A percentile compares a stretch with the other conserved stretches of the same genome.
Conservation (phyloP, 2,329 filamentous ascomycete genomes). For the Penicillium nordicum region DNA sequence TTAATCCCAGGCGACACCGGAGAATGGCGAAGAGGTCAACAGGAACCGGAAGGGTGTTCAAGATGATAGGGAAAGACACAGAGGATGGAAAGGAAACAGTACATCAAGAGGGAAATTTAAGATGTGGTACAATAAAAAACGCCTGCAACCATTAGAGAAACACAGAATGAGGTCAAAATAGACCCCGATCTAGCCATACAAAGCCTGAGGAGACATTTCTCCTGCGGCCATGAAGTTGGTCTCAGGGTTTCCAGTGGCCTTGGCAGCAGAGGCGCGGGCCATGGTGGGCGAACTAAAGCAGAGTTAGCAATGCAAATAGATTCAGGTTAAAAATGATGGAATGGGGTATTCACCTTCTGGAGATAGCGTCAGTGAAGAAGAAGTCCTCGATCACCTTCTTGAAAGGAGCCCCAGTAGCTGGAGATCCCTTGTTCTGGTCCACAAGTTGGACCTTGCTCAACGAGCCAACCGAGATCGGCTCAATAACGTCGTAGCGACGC, state of each 20-base stretch:
- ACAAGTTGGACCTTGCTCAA: constrained; percentile 93
- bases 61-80: constrained; percentile 24
- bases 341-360: constrained; percentile 69
- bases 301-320: constrained; percentile 13
- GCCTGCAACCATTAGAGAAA: constrained; percentile 34
- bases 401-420: constrained; percentile 68
- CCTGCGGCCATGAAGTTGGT: constrained; percentile 77
- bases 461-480: constrained; percentile 68
- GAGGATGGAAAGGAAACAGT: constrained; percentile 22
- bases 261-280: constrained; percentile 93
- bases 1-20: constrained; percentile 23
- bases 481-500: constrained; percentile 84
- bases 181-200: constrained; percentile 34
- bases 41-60: constrained; percentile 22
- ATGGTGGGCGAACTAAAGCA: constrained; percentile 82
- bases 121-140: constrained; percentile 36
- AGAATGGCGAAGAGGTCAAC: constrained; percentile 24
- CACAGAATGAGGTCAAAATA: constrained; percentile 23
- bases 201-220: constrained; percentile 43
- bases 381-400: constrained; percentile 92
- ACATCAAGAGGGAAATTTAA: constrained; percentile 29
- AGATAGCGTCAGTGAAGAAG: constrained; percentile 96
- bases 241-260: constrained; percentile 73
- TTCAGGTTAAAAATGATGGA: not conserved
- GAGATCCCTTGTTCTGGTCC: constrained; percentile 88